Base-by-base conservation (phyloP, 352 stramenopile species). In the Phytophthora podocarpi region DNA sequence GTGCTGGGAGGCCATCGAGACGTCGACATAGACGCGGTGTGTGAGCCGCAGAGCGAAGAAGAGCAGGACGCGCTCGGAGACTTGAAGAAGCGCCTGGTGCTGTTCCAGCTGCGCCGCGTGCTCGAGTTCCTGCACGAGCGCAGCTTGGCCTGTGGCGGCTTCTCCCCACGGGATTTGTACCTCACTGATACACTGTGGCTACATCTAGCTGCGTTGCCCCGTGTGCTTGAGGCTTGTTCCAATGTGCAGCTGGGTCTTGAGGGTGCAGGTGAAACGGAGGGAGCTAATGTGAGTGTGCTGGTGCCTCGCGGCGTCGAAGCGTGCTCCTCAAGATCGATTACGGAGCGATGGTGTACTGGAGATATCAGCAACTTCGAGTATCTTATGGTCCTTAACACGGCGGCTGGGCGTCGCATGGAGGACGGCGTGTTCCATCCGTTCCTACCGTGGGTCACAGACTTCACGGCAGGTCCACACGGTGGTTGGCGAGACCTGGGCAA, bases 371-470 rank as follows among this genome's bases (percentile, higher is more conserved):
- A 98, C 51, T 95, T 97, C 28, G 94, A 97, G 42, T 98, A 98
- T 59, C 60, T 98, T 11, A 89, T 98, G 82, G 67, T 76, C 7
- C 57, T 98, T 2, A 98, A 98, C 61, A 72, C 68, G 30, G 94
- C 93, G 0, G 92, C 93, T 23, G 95, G 95, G 10, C 74, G 96
- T 34, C 82, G 81, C 13, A 65, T 91, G 79, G 67, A 89, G 13
- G 80, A 90, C 52, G 70, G 76, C 21, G 75, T 82, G 10, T 96
- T 97, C 57, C 95, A 98, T 63, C 90, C 94, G 0, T 90, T 99
- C 26, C 49, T 99, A n/a, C 97, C 97, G 1, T 99, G 97, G 97
- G 94, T 98, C 9, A 96, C 90, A 10, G 91, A 98, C 67, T 98
- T 98, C 55, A 83, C 64, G 4, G 52, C 37, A 24, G 58, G 54